Percentiles rank a stretch among this genome's conserved stretches.
phyloP scores from a whole-genome alignment of 1,139 yeast genomes.

The Zygoascus hellenicus region DNA sequence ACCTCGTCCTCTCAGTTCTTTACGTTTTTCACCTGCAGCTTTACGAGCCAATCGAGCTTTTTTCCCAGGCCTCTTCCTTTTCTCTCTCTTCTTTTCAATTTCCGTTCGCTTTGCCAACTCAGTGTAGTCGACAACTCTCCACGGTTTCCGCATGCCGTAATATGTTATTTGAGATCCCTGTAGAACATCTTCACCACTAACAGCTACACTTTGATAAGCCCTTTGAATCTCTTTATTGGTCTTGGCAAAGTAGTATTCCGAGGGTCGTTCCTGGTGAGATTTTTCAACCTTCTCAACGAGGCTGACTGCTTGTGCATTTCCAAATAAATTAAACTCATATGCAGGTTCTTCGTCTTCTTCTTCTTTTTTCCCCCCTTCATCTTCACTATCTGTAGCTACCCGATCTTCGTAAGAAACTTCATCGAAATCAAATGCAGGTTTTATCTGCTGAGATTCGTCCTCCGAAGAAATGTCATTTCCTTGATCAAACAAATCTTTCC shows the following conservation, averaged over 20 bases:
- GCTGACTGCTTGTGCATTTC: constrained; percentile 14
- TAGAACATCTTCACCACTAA: constrained; percentile 22
- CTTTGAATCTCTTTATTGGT: constrained; percentile 10
- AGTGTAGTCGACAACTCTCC: constrained; percentile 25
- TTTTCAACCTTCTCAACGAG: constrained; percentile 13
- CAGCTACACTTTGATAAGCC: constrained; percentile 20
- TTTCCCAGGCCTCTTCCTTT: constrained; percentile 31
- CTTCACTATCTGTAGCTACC: not conserved
- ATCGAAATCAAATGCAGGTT: constrained; percentile 22
- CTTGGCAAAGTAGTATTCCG: constrained; percentile 23
- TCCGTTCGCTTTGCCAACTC: constrained; percentile 24
- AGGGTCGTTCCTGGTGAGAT: constrained; percentile 21
- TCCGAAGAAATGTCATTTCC: constrained; percentile 1
- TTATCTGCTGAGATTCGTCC: not conserved
- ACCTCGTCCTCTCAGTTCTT: not conserved
- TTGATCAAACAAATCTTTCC: constrained; percentile 12
- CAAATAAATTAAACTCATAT: constrained; percentile 21
- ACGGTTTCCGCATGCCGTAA: constrained; percentile 21
- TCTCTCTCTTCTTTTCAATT: constrained; percentile 16
- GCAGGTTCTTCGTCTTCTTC: constrained; percentile 16
- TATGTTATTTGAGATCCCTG: constrained; percentile 13
- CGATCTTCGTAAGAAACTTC: constrained; percentile 16
- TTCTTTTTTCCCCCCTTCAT: not conserved
- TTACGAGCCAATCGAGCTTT: constrained; percentile 25
- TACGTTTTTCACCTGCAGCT: not conserved